Conservation (phyloP, 2,329 filamentous ascomycete species). For the Fusarium palustre region DNA sequence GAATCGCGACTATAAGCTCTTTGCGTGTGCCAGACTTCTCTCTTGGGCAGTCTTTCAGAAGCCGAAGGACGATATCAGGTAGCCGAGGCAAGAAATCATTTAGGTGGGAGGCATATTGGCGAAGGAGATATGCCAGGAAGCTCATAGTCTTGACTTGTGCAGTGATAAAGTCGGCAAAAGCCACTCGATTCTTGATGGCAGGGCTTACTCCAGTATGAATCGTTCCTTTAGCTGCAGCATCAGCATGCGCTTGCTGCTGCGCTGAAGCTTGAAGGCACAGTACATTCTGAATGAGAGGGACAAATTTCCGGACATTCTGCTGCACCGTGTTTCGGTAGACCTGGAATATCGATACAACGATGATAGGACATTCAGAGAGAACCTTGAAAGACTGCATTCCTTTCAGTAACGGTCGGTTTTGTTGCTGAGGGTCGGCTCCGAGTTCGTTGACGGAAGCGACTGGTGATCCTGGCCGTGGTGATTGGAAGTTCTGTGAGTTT, state of each 20-base stretch:
- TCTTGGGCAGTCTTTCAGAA: conserved; percentile 92
- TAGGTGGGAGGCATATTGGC: conserved; percentile 87
- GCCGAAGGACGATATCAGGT: conserved; percentile 88
- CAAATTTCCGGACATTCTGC: conserved; percentile 89
- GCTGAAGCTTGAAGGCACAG: conserved; percentile 90
- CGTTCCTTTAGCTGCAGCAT: conserved; percentile 81
- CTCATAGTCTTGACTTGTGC: conserved; percentile 99
- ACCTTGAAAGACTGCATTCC: conserved; percentile 99
- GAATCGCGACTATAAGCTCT: conserved; percentile 93
- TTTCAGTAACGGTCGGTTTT: conserved; percentile 82
- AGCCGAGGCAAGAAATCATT: conserved; percentile 88
- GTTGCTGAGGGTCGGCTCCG: conserved; percentile 82
- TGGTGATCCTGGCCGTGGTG: conserved; percentile 89
- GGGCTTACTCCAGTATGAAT: conserved; percentile 94
- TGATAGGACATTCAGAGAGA: conserved; percentile 96
- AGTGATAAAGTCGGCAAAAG: conserved; percentile 97
- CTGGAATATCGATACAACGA: conserved; percentile 98
- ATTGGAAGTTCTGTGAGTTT: conserved; percentile 80
- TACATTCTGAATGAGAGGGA: conserved; percentile 92
- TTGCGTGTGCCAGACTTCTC: conserved; percentile 95
- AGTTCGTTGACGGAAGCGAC: conserved; percentile 85
- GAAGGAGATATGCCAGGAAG: conserved; percentile 91
- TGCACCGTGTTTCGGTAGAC: conserved; percentile 84
- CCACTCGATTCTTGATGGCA: conserved; percentile 90
- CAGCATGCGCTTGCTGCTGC: conserved; percentile 89